phyloP scores from a whole-genome alignment of 2,329 filamentous ascomycete genomes.

The Dothistroma septosporum region DNA sequence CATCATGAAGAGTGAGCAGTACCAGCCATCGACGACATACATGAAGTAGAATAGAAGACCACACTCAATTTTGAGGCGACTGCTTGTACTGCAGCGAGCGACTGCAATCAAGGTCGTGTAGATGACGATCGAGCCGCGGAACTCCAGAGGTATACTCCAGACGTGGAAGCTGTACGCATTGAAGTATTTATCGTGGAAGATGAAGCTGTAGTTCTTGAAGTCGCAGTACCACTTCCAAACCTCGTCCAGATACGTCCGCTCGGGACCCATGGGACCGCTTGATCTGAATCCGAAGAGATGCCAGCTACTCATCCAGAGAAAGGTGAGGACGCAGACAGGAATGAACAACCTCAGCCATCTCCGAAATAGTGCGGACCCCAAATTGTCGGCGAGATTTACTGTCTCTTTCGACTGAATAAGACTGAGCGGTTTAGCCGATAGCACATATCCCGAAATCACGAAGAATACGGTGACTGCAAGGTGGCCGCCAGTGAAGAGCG shows the following conservation, averaged over 20 bases:
- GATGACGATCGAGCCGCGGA: constrained; percentile 60
- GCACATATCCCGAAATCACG: constrained; percentile 50
- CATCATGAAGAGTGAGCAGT: constrained; percentile 55
- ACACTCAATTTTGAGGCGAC: constrained; percentile 3
- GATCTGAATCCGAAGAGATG: constrained; percentile 51
- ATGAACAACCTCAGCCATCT: constrained; percentile 49
- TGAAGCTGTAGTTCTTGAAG: constrained; percentile 65
- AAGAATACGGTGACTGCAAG: constrained; percentile 53
- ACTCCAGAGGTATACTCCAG: constrained; percentile 62
- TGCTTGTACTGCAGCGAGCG: constrained; percentile 49
- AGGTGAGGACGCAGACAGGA: constrained; percentile 52
- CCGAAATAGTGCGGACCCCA: constrained; percentile 48
- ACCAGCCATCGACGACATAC: constrained; percentile 62
- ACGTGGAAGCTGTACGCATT: constrained; percentile 55
- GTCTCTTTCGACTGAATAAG: constrained; percentile 20
- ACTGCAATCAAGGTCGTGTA: constrained; percentile 57
- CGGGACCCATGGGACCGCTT: constrained; percentile 31
- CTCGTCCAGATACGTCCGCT: constrained; percentile 9
- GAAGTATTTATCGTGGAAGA: constrained; percentile 54
- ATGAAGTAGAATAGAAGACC: constrained; percentile 60
- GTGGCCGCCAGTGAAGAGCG: constrained; percentile 59
- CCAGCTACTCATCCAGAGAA: constrained; percentile 52
- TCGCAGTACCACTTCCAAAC: constrained; percentile 33
- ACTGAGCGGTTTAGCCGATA: constrained; percentile 45
- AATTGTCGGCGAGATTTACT: constrained; percentile 33